A percentile compares a stretch with the other conserved stretches of the same genome.
Conservation (phyloP, 179 eudicot species). For the Silene coronaria region DNA sequence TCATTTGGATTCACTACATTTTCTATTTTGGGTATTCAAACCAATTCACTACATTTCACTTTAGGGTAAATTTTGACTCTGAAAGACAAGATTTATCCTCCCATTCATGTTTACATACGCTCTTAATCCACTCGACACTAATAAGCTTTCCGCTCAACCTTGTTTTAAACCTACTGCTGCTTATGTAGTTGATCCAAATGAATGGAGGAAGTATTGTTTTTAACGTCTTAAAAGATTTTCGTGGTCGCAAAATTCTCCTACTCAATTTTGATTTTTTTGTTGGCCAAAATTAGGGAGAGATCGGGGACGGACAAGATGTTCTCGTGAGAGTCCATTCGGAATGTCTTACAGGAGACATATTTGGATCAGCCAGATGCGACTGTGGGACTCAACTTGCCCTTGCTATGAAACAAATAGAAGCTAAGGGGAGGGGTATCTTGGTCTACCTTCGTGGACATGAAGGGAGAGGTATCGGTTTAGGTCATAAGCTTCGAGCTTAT, state of each 20-base stretch:
- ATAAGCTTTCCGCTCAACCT: not conserved
- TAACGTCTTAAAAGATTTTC: not conserved
- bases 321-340: slow-evolving; percentile 94
- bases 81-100: no score
- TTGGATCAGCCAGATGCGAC: slow-evolving; percentile 89
- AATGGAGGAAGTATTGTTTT: not conserved
- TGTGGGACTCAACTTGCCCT: slow-evolving; percentile 84
- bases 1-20: not conserved
- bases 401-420: slow-evolving; percentile 88
- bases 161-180: not conserved
- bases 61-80: not conserved
- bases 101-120: not conserved
- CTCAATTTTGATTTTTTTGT: not conserved
- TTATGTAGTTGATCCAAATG: not conserved
- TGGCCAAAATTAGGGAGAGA: slow-evolving; percentile 58
- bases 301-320: slow-evolving; percentile 80
- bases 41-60: not conserved
- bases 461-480: slow-evolving; percentile 93
- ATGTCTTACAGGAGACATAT: slow-evolving; percentile 92
- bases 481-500: slow-evolving; percentile 91
- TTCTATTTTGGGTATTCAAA: not conserved
- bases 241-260: not conserved
- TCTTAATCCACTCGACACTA: not conserved
- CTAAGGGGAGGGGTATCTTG: slow-evolving; percentile 74
- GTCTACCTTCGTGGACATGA: slow-evolving; percentile 94